Evolutionary conservation across 371 early-diverging fungal species (phyloP), one percentile per base, ranked within the genome.

Genomic region (Parasitella parasitica): DNA sequence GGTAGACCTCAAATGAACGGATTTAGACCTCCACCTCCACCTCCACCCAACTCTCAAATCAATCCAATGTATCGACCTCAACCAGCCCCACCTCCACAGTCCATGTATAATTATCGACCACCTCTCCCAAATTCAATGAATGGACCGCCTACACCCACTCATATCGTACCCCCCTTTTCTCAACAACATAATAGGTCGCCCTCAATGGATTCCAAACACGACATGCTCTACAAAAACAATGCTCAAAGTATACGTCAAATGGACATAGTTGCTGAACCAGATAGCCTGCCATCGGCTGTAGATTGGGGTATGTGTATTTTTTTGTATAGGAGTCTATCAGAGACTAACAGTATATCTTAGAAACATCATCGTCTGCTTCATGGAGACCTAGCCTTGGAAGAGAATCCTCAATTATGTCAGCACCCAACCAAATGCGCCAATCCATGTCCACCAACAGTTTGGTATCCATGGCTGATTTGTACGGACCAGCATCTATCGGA

Each of bases 391-490:
- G 20, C 46, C 22, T 37, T 32, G 53, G 38, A 11, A 61, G 57
- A 57, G 67, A 66, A 15, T 16, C 57, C 0, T 66, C 66, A 3
- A 43, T 46, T 18, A 54, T 61, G 50, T 57, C 68, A 36, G 12
- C 37, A 16, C 41, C 63, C 2, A 49, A 37, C 26, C 50, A 39
- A 49, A 55, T 60, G 22, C 30, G 51, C 13, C 66, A 57, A 15
- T 61, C 61, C 2, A 15, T 30, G 1, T 32, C 53, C 12, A 18
- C 28, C 22, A 38, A 35, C 12, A 48, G 43, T 16, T 13, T 28
- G 13, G 32, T 49, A 13, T 53, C 49, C 1, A 43, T 36, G 16
- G 20, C 15, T 2, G 37, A 12, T 26, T 18, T 50, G 3, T 53
- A 32, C 34, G 51, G 51, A 46, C 46, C 46, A 22, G 36, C 22